Evolutionary conservation across 1,284 basidiomycete genomes (phyloP).

Genomic region (Takashimella koratensis): DNA sequence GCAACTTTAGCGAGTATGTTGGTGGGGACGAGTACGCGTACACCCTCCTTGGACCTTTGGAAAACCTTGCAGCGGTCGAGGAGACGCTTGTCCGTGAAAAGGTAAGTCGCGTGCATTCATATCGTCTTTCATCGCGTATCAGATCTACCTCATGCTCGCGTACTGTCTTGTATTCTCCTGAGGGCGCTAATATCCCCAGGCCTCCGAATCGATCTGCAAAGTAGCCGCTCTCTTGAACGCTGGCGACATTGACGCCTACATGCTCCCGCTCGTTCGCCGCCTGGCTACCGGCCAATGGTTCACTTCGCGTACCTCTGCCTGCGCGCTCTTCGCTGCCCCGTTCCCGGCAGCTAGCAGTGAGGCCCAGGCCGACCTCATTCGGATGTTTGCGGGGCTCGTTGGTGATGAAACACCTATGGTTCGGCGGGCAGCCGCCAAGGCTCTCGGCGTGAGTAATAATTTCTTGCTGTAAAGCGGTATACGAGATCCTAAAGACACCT

Average conservation of each 20-base stretch:
- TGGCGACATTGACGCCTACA: conserved; percentile 81
- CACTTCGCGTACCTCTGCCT: conserved; percentile 95
- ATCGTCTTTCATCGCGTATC: background rate
- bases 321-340: conserved; percentile 89
- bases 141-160: background rate
- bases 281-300: conserved; percentile 97
- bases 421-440: conserved; percentile 90
- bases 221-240: conserved; percentile 75
- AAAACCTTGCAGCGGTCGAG: conserved; percentile 94
- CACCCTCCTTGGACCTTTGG: conserved; percentile 84
- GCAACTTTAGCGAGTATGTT: conserved; percentile 88
- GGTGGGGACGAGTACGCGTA: conserved; percentile 88
- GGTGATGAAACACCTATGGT: conserved; percentile 99
- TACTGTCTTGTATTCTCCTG: conserved; percentile 9
- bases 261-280: conserved; percentile 86
- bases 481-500: too few relatives aligned
- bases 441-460: conserved; percentile 88
- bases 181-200: conserved; percentile 54
- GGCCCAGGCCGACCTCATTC: conserved; percentile 85
- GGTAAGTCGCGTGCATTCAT: conserved; percentile 53
- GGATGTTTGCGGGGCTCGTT: conserved; percentile 76
- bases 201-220: conserved; percentile 94
- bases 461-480: too few relatives aligned
- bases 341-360: conserved; percentile 72
- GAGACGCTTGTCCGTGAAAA: conserved; percentile 98